Conservation (phyloP, 2,329 filamentous ascomycete genomes). For the Colletotrichum incanum region DNA sequence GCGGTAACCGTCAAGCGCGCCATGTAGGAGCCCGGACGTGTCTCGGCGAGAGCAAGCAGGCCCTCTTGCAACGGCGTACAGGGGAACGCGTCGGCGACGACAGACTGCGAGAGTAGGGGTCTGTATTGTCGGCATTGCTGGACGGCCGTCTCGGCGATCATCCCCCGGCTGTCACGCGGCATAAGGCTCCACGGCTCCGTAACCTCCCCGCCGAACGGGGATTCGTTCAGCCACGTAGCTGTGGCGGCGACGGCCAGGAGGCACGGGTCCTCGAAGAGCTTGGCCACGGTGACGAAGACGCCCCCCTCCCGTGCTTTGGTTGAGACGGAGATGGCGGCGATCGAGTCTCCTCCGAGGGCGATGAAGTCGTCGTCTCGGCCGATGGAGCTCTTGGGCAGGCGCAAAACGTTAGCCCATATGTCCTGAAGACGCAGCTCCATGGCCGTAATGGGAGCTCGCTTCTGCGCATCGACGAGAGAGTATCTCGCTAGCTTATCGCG, state of each 20-base stretch:
- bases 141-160: background rate
- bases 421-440: conserved; percentile 9
- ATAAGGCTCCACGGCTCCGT: background rate
- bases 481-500: background rate
- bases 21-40: conserved; percentile 45
- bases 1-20: conserved; percentile 30
- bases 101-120: background rate
- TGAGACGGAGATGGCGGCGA: conserved; percentile 12
- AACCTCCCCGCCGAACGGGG: background rate
- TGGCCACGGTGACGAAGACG: conserved; percentile 34
- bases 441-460: conserved; percentile 1
- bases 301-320: conserved; percentile 2
- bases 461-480: background rate
- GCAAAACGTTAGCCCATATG: conserved; percentile 56
- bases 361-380: conserved; percentile 72
- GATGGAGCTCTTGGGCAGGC: conserved; percentile 58
- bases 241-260: conserved; percentile 6
- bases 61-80: conserved; percentile 56
- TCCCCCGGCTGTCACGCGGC: background rate
- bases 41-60: conserved; percentile 51
- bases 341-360: conserved; percentile 67
- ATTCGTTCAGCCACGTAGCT: background rate
- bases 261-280: conserved; percentile 42
- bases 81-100: conserved; percentile 52
- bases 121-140: background rate